These are phyloP conservation scores for Helotiales sp. DNA, from an alignment of 2,329 filamentous ascomycete species.

Conservation along the genomic window DNA sequence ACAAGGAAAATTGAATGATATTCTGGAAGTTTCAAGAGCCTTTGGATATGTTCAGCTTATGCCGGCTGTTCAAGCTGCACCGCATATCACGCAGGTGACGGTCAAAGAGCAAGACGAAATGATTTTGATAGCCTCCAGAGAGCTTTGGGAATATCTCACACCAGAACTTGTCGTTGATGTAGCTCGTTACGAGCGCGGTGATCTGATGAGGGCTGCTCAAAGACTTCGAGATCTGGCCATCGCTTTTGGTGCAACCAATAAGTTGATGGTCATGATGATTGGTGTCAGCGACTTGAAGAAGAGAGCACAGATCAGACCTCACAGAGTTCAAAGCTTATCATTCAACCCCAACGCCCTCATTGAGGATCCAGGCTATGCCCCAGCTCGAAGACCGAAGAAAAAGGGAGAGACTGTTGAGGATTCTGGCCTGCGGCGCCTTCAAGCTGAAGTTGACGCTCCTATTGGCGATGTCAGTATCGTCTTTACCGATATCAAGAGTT, in stretches of 20 bases:
- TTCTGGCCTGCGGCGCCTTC: conserved; percentile 82
- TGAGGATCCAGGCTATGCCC: conserved; percentile 64
- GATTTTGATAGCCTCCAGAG: conserved; percentile 84
- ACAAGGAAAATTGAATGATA: conserved; percentile 89
- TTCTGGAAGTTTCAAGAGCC: conserved; percentile 86
- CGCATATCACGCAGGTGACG: conserved; percentile 75
- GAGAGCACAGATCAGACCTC: conserved; percentile 68
- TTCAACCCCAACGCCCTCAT: conserved; percentile 75
- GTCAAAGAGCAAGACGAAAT: conserved; percentile 91
- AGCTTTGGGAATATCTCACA: conserved; percentile 93
- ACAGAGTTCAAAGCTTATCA: conserved; percentile 76
- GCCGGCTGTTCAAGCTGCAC: conserved; percentile 89
- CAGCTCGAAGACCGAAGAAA: conserved; percentile 64
- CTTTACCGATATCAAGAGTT: conserved; percentile 99
- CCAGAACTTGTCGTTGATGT: conserved; percentile 91
- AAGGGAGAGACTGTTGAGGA: conserved; percentile 68
- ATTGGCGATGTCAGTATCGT: conserved; percentile 89
- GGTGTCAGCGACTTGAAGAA: conserved; percentile 89
- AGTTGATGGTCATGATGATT: conserved; percentile 99
- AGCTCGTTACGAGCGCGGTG: conserved; percentile 78
- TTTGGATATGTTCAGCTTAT: conserved; percentile 95
- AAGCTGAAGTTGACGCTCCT: conserved; percentile 87
- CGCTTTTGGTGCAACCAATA: conserved; percentile 88
- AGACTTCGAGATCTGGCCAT: conserved; percentile 94
- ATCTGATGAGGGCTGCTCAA: conserved; percentile 93